phyloP scores from a whole-genome alignment of 164 flowering plant genomes.

The Vitis riparia region DNA sequence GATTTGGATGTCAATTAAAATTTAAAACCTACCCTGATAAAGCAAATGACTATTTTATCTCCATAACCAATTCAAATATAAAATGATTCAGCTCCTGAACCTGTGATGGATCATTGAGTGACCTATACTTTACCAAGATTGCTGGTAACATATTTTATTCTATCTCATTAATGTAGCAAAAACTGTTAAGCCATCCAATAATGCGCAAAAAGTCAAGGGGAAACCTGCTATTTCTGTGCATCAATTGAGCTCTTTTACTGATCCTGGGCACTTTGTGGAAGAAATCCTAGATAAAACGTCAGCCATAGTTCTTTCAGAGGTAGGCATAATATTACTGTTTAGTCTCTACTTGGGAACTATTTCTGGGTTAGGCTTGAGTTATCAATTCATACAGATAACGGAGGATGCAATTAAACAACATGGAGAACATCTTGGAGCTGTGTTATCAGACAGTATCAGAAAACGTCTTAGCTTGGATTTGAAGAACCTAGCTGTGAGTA shows the following conservation, averaged over 20 bases:
- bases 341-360: not conserved
- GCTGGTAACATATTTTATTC: not conserved
- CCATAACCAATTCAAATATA: not conserved
- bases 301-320: slow-evolving; percentile 59
- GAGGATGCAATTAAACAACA: slow-evolving; percentile 49
- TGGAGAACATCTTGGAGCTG: slow-evolving; percentile 57
- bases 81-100: not conserved
- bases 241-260: slow-evolving; percentile 30
- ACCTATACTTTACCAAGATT: not conserved
- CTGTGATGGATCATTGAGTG: not conserved
- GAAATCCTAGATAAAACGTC: slow-evolving; percentile 69
- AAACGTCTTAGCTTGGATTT: slow-evolving; percentile 57
- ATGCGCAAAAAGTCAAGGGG: slow-evolving; percentile 30
- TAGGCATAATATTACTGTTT: slow-evolving; percentile 15
- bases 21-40: too few relatives aligned
- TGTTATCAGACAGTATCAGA: slow-evolving; percentile 44
- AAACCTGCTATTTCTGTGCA: slow-evolving; percentile 24
- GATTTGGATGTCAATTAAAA: too few relatives aligned
- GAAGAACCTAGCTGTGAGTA: slow-evolving; percentile 66
- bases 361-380: not conserved
- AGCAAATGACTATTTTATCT: not conserved
- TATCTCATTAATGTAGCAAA: slow-evolving; percentile 34
- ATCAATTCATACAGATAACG: slow-evolving; percentile 40
- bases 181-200: slow-evolving; percentile 39
- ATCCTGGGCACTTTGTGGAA: slow-evolving; percentile 60